A percentile compares a stretch with the other conserved stretches of the same genome.
These are phyloP conservation scores for Salix purpurea DNA, from an alignment of 345 rosid genomes.

Conservation along the genomic window DNA sequence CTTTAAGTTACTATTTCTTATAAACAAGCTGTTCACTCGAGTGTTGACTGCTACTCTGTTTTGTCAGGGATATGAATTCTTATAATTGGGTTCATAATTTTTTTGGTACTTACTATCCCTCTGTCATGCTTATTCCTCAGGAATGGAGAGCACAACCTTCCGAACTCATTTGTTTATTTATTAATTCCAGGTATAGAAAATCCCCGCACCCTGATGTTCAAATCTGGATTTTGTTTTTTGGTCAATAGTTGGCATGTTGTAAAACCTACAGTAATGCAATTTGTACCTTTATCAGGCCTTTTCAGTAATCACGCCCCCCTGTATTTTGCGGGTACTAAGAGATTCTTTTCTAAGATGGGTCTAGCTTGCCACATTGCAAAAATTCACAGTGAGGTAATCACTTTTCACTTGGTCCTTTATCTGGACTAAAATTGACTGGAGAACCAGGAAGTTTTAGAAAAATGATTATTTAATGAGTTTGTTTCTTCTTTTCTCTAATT, in stretches of 20 bases:
- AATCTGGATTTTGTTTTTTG: background rate
- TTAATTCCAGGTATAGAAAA: slow-evolving; percentile 53
- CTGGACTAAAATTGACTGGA: background rate
- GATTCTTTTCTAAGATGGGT: slow-evolving; percentile 64
- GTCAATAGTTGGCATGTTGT: background rate
- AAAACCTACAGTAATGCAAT: background rate
- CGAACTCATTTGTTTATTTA: slow-evolving; percentile 55
- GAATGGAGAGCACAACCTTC: slow-evolving; percentile 59
- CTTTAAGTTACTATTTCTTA: background rate
- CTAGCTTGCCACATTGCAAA: slow-evolving; percentile 63
- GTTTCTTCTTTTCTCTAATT: background rate
- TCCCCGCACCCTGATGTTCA: background rate
- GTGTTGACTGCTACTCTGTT: background rate
- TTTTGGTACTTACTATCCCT: background rate
- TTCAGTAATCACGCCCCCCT: slow-evolving; percentile 70
- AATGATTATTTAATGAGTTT: background rate
- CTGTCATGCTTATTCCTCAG: slow-evolving; percentile 29
- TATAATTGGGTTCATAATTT: background rate
- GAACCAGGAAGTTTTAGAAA: background rate
- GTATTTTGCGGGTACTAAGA: slow-evolving; percentile 63
- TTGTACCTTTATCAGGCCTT: slow-evolving; percentile 42
- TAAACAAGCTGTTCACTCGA: background rate
- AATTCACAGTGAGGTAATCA: slow-evolving; percentile 65
- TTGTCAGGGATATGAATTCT: too few relatives aligned
- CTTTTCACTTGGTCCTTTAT: background rate